Base-by-base conservation (phyloP, 2,329 filamentous ascomycete genomes). In the Beauveria caledonica region DNA sequence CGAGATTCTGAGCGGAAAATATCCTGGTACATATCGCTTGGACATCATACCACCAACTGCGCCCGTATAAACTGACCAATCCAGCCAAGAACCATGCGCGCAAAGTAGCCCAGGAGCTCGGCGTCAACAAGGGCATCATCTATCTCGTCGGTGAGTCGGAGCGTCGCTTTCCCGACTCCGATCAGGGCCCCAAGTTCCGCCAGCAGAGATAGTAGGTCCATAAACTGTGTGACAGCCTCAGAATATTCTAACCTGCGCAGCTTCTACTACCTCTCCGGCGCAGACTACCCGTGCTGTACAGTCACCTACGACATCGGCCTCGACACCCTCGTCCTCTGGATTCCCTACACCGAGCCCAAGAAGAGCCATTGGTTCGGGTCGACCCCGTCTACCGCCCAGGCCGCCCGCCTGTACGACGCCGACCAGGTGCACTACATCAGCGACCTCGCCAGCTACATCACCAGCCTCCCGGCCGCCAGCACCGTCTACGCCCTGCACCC, bases 311-410 rank as follows among this genome's bases (percentile, higher is more conserved):
- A 85, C 63, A 78, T 85, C 53, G 73, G 69, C 23, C 74, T 74
- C 11, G 87, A 92, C 69, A 74, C 76, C 23, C 80, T 94, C 60
- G 84, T 81, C 5, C 81, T 93, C 29, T 94, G 88, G 81, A 85
- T 93, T 52, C 88, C 89, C 2, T 82, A 84, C 66, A 83, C 86
- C 64, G 83, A 88, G 64, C 83, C 82, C 15, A 78, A 77, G 17
- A 77, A 81, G 65, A 77, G 82, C 11, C 80, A 90, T 53, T 90
- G 82, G 80, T 83, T 82, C 67, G 87, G 87, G 17, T 78, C 77
- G 39, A 82, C 80, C 23, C 86, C 86, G 0, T 80, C 78, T 10
- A 75, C 78, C 11, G 80, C 86, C 15, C 84, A 89, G 61, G 87
- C 86, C 61, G 75, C 83, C 64, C 76, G 75, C 2, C 78, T 75